phyloP scores from a whole-genome alignment of 2,329 filamentous ascomycete species.

The Chaetoscypha palmicola region DNA sequence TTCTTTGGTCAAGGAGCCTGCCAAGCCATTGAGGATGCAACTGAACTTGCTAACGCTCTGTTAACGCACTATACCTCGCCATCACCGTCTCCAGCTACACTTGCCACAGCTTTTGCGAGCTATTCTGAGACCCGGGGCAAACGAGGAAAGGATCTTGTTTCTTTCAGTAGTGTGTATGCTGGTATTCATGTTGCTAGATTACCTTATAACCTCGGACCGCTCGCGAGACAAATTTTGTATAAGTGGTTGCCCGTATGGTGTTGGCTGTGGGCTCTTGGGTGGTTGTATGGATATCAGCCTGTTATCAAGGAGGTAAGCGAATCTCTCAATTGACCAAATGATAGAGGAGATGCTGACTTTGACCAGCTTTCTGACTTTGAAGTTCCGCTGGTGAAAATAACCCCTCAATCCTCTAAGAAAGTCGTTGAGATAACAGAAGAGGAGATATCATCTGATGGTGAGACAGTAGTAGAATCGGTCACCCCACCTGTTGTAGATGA shows the following conservation, averaged over 20 bases:
- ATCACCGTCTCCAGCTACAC: background rate
- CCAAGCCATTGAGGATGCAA: slow-evolving; percentile 3
- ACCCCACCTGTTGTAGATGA: too few relatives aligned
- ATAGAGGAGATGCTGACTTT: background rate
- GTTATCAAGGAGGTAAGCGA: background rate
- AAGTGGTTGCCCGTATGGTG: background rate
- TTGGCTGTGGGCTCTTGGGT: slow-evolving; percentile 1
- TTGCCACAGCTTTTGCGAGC: background rate
- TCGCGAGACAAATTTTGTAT: background rate
- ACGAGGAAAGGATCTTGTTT: background rate
- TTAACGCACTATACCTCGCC: slow-evolving; percentile 1
- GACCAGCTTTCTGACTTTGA: background rate
- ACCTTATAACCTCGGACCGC: background rate
- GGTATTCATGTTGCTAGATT: slow-evolving; percentile 1
- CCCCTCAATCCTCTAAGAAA: background rate
- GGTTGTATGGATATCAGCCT: slow-evolving; percentile 1
- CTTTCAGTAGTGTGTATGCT: background rate
- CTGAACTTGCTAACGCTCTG: background rate
- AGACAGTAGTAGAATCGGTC: background rate
- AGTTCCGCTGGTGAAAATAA: background rate
- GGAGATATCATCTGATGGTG: background rate
- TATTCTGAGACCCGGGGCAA: slow-evolving; percentile 1
- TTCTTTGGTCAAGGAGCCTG: slow-evolving; percentile 3
- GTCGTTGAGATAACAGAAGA: background rate
- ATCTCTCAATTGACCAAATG: too few relatives aligned